Conservation (phyloP, 768 basidiomycete genomes). For the Suillus subalutaceus region DNA sequence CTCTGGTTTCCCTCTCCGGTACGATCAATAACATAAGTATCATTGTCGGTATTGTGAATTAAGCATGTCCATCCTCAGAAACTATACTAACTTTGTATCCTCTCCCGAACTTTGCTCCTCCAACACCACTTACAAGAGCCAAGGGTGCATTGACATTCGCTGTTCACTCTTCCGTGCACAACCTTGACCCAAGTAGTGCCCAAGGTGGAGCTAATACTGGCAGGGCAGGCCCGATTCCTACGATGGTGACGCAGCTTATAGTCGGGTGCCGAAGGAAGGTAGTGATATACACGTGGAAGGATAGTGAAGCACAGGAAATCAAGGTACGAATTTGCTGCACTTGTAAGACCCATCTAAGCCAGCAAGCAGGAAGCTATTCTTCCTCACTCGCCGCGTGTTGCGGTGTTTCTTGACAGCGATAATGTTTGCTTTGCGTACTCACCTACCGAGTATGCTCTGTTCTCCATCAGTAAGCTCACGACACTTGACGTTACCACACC, state of each 20-base stretch:
- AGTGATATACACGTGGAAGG: conserved; percentile 84
- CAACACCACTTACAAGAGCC: conserved; percentile 73
- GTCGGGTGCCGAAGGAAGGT: conserved; percentile 87
- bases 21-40: conserved; percentile 20
- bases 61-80: conserved; percentile 48
- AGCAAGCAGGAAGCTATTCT: conserved; percentile 70
- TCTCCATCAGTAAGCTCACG: conserved; percentile 62
- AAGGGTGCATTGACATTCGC: conserved; percentile 86
- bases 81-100: conserved; percentile 73
- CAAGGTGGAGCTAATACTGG: conserved; percentile 17
- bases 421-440: conserved; percentile 78
- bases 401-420: conserved; percentile 70
- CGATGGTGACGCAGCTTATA: conserved; percentile 72
- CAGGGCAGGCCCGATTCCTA: conserved; percentile 55
- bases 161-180: conserved; percentile 62
- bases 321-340: conserved; percentile 48
- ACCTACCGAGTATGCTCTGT: conserved; percentile 65
- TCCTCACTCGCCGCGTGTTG: conserved; percentile 88
- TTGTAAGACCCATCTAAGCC: conserved; percentile 4
- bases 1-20: conserved; percentile 86
- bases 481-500: conserved; percentile 58
- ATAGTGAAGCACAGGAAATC: conserved; percentile 74
- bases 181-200: conserved; percentile 35
- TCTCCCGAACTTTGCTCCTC: conserved; percentile 69
- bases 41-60: conserved; percentile 1